Evolutionary conservation across 192 early-diverging fungal species (phyloP), one percentile per base, ranked within the genome.

Genomic region (Geranomyces michiganensis): DNA sequence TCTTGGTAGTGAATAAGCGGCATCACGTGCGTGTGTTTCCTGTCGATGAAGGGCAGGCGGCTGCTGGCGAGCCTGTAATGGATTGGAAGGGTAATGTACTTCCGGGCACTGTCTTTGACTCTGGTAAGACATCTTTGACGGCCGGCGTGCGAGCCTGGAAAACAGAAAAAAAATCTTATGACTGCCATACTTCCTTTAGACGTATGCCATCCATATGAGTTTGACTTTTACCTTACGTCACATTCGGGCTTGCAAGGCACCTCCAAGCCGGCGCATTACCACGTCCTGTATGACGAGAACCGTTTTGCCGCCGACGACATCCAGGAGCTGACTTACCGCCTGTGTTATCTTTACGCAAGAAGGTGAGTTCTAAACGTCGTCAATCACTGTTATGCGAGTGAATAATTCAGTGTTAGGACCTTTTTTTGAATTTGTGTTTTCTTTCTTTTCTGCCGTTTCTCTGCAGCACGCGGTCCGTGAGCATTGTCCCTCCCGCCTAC

Each of bases 201-300:
- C 22, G 60, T 70, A 9, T 44, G 36, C 32, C 62, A 73, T 33
- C 61, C 56, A 17, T 63, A n/a, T 8, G 79, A 84, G 47, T 87
- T 85, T 56, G 86, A 88, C 46, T 88, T 85, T 63, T 88, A 83
- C 76, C 77, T 98, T 22, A 91, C 89, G 60, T 90, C 93, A 19
- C 96, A 98, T 63, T 84, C 90, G 0, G 93, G 95, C 32, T 82
- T 95, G 21, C 93, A 95, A 73, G 95, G 96, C 43, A 96, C 94
- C 1, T 94, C 92, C 13, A 89, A 93, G 22, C 94, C 95, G 0
- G 90, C 90, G 0, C 92, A 92, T 67, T 98, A 98, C 84, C 88
- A 90, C 46, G 93, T 96, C 7, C 72, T 98, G 51, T 81, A 90
- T 68, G 92, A 98, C 62, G 95, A 97, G 49, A 90, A 92, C 73